Percentiles rank a stretch among this genome's conserved stretches.
Evolutionary conservation across 257 asterid genomes (phyloP).

Genomic region (Handroanthus guayacan): DNA sequence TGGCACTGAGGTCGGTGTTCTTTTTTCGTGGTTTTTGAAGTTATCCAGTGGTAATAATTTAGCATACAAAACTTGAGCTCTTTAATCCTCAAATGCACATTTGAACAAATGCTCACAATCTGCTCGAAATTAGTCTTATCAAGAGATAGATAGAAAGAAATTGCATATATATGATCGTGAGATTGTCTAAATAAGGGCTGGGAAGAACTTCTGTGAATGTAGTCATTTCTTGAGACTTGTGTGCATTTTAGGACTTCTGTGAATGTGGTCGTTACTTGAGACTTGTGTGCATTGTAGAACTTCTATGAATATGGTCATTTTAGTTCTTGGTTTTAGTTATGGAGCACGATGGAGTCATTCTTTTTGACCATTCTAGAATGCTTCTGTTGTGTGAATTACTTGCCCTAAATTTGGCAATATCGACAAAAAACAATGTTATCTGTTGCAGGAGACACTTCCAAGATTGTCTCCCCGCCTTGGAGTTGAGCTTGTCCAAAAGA

Average conservation of each 20-base stretch:
- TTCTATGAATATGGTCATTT: background rate
- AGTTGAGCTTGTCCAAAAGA: conserved; percentile 78
- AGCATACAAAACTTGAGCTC: background rate
- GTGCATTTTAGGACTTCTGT: background rate
- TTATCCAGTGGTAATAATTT: background rate
- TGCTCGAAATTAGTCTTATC: background rate
- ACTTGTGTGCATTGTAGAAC: background rate
- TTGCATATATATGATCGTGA: background rate
- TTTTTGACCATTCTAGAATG: background rate
- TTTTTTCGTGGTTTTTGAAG: conserved; percentile 1
- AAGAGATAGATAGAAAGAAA: background rate
- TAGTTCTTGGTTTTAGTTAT: background rate
- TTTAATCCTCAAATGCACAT: background rate
- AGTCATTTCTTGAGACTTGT: background rate
- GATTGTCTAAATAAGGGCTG: background rate
- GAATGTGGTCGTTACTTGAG: background rate
- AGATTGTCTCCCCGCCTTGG: conserved; percentile 91
- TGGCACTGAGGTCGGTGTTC: conserved; percentile 73
- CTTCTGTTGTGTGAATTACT: background rate
- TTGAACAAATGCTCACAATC: background rate
- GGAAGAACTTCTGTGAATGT: background rate
- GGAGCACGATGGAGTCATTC: background rate
- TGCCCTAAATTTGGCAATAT: conserved; percentile 17
- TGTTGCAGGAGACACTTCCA: conserved; percentile 76
- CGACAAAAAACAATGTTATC: background rate